These are phyloP conservation scores for Epichloe hybrida DNA, from an alignment of 2,329 filamentous ascomycete genomes.

Conservation along the genomic window DNA sequence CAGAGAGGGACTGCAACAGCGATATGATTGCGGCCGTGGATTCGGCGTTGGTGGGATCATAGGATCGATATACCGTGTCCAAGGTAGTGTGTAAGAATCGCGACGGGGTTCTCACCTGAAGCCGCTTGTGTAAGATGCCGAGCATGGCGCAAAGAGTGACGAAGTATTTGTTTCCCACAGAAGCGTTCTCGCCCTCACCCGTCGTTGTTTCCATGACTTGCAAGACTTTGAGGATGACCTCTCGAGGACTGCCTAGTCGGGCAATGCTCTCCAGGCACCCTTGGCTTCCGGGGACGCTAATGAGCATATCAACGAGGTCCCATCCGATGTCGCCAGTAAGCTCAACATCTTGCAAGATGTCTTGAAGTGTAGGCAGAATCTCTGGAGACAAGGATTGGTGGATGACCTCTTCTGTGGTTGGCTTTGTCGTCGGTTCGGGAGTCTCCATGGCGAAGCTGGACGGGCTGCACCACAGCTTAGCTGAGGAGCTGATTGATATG, in stretches of 20 bases:
- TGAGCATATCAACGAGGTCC: slow-evolving; percentile 66
- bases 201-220: slow-evolving; percentile 50
- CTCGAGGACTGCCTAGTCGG: slow-evolving; percentile 63
- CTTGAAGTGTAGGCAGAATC: slow-evolving; percentile 52
- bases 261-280: slow-evolving; percentile 62
- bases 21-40: slow-evolving; percentile 58
- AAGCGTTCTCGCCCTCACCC: slow-evolving; percentile 23
- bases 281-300: slow-evolving; percentile 54
- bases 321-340: slow-evolving; percentile 69
- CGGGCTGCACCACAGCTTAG: background rate
- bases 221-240: slow-evolving; percentile 69
- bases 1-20: slow-evolving; percentile 55
- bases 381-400: slow-evolving; percentile 55
- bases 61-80: slow-evolving; percentile 55
- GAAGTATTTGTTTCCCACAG: slow-evolving; percentile 38
- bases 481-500: too few relatives aligned
- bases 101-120: slow-evolving; percentile 66
- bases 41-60: slow-evolving; percentile 48
- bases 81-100: slow-evolving; percentile 68
- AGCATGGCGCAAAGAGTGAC: slow-evolving; percentile 59
- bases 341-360: slow-evolving; percentile 52
- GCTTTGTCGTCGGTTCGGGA: slow-evolving; percentile 12
- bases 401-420: slow-evolving; percentile 26
- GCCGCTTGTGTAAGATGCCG: slow-evolving; percentile 56
- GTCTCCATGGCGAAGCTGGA: slow-evolving; percentile 2